A percentile compares a stretch with the other conserved stretches of the same genome.
These are phyloP conservation scores for Parasitella parasitica DNA, from an alignment of 371 early-diverging fungal genomes.

Conservation along the genomic window DNA sequence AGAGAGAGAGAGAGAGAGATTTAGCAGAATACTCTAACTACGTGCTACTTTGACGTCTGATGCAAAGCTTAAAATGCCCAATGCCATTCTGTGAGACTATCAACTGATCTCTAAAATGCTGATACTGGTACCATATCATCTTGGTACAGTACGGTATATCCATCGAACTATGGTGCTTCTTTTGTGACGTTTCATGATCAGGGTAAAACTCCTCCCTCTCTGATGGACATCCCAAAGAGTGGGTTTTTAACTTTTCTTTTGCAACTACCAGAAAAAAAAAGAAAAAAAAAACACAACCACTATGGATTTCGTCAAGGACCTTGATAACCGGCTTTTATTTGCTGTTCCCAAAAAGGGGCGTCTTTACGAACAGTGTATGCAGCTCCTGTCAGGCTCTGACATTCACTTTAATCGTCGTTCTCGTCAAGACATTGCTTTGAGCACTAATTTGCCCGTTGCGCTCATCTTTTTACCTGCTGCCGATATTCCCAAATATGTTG, in stretches of 20 bases:
- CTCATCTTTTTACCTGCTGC: slow-evolving; percentile 94
- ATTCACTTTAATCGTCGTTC: slow-evolving; percentile 92
- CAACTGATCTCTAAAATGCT: too few relatives aligned
- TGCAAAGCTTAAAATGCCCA: too few relatives aligned
- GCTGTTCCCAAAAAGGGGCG: slow-evolving; percentile 98
- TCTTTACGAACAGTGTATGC: slow-evolving; percentile 86
- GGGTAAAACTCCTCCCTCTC: too few relatives aligned
- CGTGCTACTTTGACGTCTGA: neutral
- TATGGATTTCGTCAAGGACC: slow-evolving; percentile 71
- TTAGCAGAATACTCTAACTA: neutral
- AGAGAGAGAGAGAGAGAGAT: neutral
- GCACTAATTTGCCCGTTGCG: slow-evolving; percentile 90
- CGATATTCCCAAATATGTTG: slow-evolving; percentile 95
- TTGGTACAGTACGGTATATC: too few relatives aligned
- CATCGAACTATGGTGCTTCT: too few relatives aligned
- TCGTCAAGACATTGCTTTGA: slow-evolving; percentile 94
- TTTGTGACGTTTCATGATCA: neutral
- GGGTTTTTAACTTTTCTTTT: neutral
- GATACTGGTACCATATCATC: too few relatives aligned
- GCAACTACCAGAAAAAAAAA: too few relatives aligned
- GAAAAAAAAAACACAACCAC: neutral
- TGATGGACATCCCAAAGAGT: too few relatives aligned
- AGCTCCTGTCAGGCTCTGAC: slow-evolving; percentile 87
- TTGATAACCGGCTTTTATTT: slow-evolving; percentile 82
- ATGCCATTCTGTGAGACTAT: too few relatives aligned